Evolutionary conservation across 2,329 filamentous ascomycete genomes (phyloP), one percentile per base, ranked within the genome.

Genomic region (Calonectria naviculata): DNA sequence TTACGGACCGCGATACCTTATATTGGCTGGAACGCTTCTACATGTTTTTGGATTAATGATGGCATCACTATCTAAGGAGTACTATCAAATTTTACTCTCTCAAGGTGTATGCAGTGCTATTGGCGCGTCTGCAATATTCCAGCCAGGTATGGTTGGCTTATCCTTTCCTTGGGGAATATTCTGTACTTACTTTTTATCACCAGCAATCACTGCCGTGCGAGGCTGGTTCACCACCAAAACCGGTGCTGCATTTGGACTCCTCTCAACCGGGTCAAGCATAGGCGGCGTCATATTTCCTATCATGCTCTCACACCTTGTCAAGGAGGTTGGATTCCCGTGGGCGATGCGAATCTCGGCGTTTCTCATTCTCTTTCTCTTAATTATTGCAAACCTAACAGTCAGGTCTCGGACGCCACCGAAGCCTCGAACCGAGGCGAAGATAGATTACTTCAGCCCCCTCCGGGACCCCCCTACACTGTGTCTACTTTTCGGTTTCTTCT

Each of bases 21-120:
- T 92, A 0, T 49, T 89, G 0, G 75, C 81, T 19, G 90, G 90
- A 5, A 87, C 85, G 0, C 82, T 91, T 58, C 78, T 91, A n/a
- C 88, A 91, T 64, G 86, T 92, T 9, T 88, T 92, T 64, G 88
- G 89, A 3, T 77, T 92, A 1, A 92, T 93, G 89, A 91, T 92
- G 89, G 85, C 89, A 0, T 88, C 85, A 5, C 78, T 92, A 10
- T 77, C 78, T 1, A 81, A 71, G 0, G 58, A 83, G 24, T 85
- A 85, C 71, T 85, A 82, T 58, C 84, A 85, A 46, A 80, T 85
- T 13, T 74, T 86, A 9, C 70, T 86, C 0, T 78, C 83, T 0
- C 84, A 86, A 65, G 81, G 82, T 1, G 75, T 85, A 0, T 84
- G 80, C 52, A 82, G 80, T 24, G 80, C 80, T n/a, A 74, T 83